Evolutionary conservation across 164 flowering plant species (phyloP).

Genomic region (Aristolochia californica): DNA sequence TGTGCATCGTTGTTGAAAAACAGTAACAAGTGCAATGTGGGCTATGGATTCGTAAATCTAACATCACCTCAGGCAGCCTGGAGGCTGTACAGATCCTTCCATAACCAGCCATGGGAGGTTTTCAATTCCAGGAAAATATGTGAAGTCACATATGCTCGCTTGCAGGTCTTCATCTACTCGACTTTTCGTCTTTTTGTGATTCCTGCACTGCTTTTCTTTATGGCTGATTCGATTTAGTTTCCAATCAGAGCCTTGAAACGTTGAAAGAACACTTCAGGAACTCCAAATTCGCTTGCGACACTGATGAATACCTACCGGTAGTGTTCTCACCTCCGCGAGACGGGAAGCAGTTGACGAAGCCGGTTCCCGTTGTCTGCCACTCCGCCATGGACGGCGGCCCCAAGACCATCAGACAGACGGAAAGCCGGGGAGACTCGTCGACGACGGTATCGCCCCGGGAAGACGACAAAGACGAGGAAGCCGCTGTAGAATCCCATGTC

Average conservation of each 20-base stretch:
- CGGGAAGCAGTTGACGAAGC: conserved; percentile 50
- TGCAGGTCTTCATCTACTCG: conserved; percentile 45
- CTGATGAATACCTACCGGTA: conserved; percentile 75
- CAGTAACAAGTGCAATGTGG: conserved; percentile 96
- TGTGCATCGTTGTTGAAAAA: not conserved
- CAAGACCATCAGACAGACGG: no score
- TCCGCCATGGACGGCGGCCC: not conserved
- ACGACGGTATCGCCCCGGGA: conserved; percentile 1
- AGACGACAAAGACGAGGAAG: not conserved
- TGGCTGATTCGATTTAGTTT: not conserved
- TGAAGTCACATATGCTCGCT: conserved; percentile 77
- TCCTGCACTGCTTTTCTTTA: no score
- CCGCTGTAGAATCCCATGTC: not conserved
- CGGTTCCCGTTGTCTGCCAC: conserved; percentile 39
- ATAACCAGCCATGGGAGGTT: conserved; percentile 77
- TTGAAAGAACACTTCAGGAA: conserved; percentile 88
- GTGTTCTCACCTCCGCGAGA: conserved; percentile 83
- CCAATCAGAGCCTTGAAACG: conserved; percentile 62
- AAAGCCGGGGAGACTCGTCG: not conserved
- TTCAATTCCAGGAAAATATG: conserved; percentile 91
- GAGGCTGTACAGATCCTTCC: conserved; percentile 82
- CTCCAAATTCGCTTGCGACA: conserved; percentile 77
- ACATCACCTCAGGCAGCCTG: conserved; percentile 73
- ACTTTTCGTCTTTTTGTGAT: not conserved
- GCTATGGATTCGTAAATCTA: conserved; percentile 93